Base-by-base conservation (phyloP, 75 land plant genomes). In the Azolla pinnata region DNA sequence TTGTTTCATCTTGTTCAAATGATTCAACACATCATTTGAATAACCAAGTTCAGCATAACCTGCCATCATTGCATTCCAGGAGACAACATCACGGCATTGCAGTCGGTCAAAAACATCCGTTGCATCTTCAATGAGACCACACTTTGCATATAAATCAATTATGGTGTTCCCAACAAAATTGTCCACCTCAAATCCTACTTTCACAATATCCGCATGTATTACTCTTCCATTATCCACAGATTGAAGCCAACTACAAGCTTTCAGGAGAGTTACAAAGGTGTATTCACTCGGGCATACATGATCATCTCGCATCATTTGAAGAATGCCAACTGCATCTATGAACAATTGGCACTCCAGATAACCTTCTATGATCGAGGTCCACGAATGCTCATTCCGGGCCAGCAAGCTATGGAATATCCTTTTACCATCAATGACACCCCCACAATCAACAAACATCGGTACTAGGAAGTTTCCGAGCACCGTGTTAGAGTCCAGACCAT, bases 11-110 rank as follows among this genome's bases (percentile, higher is more conserved):
- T 33, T 12, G 10, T n/a, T 31, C 34, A 60, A 75, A 40, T 53
- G 23, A 18, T 54, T 34, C 0, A 75, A 9, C 23, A 59, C 72
- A 20, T 69, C 68, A 27, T 65, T 60, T 10, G 50, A 18, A 25
- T 33, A 20, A 12, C 74, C 65, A 57, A 55, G 44, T 50, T 58
- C 42, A 29, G 59, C 67, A 63, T 57, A 76, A 0, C 61, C 69
- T 7, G 54, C 57, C 24, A 76, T 56, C 61, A 76, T 45, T 10
- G 69, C 48, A 54, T 29, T 76, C 79, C 74, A 76, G 0, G 68
- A 33, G 19, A 67, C 47, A 20, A 29, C 27, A 44, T 61, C 45
- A 18, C 33, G 45, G n/a, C 34, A 16, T 9, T 64, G 69, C 50
- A 61, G 66, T 18, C 58, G 54, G 20, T 70, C 57, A 57, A 76